Percentiles rank a stretch among this genome's conserved stretches.
Evolutionary conservation across 345 rosid genomes (phyloP).

Genomic region (Eucalyptus decipiens): DNA sequence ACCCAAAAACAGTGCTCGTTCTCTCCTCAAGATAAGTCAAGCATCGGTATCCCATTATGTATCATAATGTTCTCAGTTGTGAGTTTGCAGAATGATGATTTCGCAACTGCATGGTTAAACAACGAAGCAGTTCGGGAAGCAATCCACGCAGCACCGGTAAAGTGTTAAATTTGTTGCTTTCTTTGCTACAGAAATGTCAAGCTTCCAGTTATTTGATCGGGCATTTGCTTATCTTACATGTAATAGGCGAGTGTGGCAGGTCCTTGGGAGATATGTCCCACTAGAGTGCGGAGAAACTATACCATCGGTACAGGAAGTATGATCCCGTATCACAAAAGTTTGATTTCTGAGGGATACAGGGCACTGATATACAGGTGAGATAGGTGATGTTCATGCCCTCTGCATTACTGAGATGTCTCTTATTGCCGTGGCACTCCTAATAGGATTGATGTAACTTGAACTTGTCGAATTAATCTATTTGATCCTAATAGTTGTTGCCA

Average conservation of each 20-base stretch:
- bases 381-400: neutral
- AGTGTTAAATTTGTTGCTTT: neutral
- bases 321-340: conserved; percentile 18
- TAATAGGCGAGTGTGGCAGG: conserved; percentile 1
- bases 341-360: conserved; percentile 17
- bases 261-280: neutral
- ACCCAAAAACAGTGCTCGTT: neutral
- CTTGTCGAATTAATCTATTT: neutral
- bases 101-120: conserved; percentile 35
- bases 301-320: conserved; percentile 4
- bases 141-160: conserved; percentile 34
- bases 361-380: conserved; percentile 29
- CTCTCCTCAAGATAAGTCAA: neutral
- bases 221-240: neutral
- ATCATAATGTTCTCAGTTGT: neutral
- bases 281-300: neutral
- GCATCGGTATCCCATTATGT: neutral
- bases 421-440: neutral
- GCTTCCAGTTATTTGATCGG: too few species aligned
- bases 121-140: conserved; percentile 31
- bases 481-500: neutral
- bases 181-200: neutral
- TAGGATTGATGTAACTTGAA: neutral
- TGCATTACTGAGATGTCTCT: neutral
- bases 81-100: conserved; percentile 25